Evolutionary conservation across 2,329 filamentous ascomycete genomes (phyloP).

Genomic region (Byssochlamys sp.): DNA sequence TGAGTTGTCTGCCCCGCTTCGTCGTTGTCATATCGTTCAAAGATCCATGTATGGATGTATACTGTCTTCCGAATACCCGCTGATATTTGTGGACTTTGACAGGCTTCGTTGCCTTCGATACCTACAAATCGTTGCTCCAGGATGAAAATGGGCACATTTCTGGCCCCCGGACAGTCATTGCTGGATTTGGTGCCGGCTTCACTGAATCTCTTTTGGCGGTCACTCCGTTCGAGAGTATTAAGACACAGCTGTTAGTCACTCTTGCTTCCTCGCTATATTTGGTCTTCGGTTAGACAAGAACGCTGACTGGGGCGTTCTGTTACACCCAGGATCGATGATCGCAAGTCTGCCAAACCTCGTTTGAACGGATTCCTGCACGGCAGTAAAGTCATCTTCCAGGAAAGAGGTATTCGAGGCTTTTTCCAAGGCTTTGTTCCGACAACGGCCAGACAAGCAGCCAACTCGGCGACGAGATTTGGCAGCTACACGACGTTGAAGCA

Average conservation of each 20-base stretch:
- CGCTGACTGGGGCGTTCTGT: neutral
- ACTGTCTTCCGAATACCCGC: neutral
- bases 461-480: constrained; percentile 82
- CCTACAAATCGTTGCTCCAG: constrained; percentile 74
- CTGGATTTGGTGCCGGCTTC: constrained; percentile 86
- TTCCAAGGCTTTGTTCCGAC: constrained; percentile 96
- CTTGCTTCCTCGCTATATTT: neutral
- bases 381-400: constrained; percentile 72
- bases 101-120: constrained; percentile 93
- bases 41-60: neutral
- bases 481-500: constrained; percentile 86
- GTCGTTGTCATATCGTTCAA: neutral
- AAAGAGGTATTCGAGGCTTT: constrained; percentile 82
- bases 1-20: constrained; percentile 38
- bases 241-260: constrained; percentile 67
- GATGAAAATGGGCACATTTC: constrained; percentile 81
- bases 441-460: constrained; percentile 86
- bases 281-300: neutral
- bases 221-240: constrained; percentile 95
- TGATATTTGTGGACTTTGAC: neutral
- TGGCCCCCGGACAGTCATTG: constrained; percentile 80
- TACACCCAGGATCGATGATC: constrained; percentile 75
- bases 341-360: constrained; percentile 72
- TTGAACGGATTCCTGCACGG: constrained; percentile 90
- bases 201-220: constrained; percentile 90